These are phyloP conservation scores for Talaromyces sp. DNA, from an alignment of 2,329 filamentous ascomycete species.

Conservation along the genomic window DNA sequence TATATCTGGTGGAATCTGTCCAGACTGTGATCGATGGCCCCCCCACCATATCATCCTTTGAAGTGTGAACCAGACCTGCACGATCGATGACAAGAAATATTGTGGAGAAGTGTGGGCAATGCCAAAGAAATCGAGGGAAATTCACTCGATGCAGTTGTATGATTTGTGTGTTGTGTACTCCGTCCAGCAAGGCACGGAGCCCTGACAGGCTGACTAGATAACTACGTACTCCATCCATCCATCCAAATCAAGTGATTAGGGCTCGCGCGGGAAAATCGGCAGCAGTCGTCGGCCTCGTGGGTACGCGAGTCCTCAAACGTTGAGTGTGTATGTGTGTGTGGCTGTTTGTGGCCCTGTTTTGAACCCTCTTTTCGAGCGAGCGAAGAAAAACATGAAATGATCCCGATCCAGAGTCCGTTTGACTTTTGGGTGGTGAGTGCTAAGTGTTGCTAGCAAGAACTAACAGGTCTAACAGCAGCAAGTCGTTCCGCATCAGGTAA, in stretches of 20 bases:
- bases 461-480: background rate
- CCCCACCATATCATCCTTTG: background rate
- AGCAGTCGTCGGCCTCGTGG: background rate
- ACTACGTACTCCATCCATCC: background rate
- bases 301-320: background rate
- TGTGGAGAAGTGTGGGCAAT: background rate
- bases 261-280: conserved; percentile 3
- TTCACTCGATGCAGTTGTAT: background rate
- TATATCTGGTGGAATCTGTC: background rate
- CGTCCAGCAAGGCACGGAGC: background rate
- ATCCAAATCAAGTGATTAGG: background rate
- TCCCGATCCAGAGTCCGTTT: background rate
- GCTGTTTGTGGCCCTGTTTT: background rate
- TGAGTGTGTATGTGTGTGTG: background rate
- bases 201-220: background rate
- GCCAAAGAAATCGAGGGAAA: background rate
- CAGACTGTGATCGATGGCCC: background rate
- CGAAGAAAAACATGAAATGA: too few species aligned
- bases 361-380: background rate
- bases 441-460: background rate
- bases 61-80: background rate
- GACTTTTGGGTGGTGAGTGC: background rate
- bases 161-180: background rate
- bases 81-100: background rate
- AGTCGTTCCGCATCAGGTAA: background rate